Evolutionary conservation across 345 rosid genomes (phyloP).

Genomic region (Nephelium lappaceum): DNA sequence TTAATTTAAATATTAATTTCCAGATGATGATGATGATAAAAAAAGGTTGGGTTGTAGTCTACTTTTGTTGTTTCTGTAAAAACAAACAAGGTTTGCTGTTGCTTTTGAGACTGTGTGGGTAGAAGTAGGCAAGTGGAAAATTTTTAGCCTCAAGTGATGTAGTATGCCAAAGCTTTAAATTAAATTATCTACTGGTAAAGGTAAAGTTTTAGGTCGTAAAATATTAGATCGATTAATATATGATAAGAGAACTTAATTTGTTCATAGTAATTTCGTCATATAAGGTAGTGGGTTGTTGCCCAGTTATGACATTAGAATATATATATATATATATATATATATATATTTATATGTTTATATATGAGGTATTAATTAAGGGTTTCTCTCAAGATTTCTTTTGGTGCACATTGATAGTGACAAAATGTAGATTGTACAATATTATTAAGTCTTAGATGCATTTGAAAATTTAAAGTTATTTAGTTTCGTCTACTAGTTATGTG

Average conservation of each 20-base stretch:
- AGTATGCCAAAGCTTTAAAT: not conserved
- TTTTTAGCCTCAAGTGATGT: constrained; percentile 19
- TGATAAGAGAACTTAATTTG: not conserved
- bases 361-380: too few relatives aligned
- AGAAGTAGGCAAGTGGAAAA: constrained; percentile 21
- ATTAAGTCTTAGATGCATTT: too few relatives aligned
- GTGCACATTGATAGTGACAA: too few relatives aligned
- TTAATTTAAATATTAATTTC: not conserved
- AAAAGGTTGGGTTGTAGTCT: not conserved
- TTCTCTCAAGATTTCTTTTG: too few relatives aligned
- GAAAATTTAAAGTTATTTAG: too few relatives aligned
- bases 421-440: too few relatives aligned
- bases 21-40: not conserved
- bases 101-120: constrained; percentile 16
- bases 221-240: not conserved
- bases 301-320: too few relatives aligned
- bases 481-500: too few relatives aligned
- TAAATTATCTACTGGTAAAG: not conserved
- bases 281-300: not conserved
- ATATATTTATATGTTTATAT: too few relatives aligned
- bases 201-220: not conserved
- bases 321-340: too few relatives aligned
- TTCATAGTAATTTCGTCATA: not conserved
- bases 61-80: constrained; percentile 18
- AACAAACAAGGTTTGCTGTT: constrained; percentile 11